Percentiles rank a stretch among this genome's conserved stretches.
These are phyloP conservation scores for Magnolia sinica DNA, from an alignment of 164 flowering plant species.

Conservation along the genomic window DNA sequence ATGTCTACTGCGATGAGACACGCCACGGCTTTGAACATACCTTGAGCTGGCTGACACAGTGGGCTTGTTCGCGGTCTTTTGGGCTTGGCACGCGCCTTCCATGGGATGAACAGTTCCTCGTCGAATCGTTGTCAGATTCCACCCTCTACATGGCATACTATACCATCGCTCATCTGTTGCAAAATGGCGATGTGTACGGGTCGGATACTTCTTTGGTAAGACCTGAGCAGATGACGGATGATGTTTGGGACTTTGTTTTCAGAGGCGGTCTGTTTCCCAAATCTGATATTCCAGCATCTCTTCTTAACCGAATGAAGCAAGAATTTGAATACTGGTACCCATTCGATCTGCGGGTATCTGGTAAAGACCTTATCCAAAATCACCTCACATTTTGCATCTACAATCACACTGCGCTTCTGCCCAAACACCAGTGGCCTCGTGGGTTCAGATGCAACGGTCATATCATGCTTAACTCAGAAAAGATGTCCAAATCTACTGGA, in stretches of 20 bases:
- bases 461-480: conserved; percentile 85
- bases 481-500: conserved; percentile 97
- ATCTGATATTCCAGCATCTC: conserved; percentile 37
- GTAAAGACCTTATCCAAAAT: conserved; percentile 91
- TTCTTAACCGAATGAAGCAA: conserved; percentile 76
- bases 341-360: conserved; percentile 87
- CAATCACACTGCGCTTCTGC: conserved; percentile 77
- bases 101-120: conserved; percentile 82
- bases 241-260: conserved; percentile 80
- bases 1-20: conserved; percentile 66
- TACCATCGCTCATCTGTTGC: conserved; percentile 73
- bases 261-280: conserved; percentile 54
- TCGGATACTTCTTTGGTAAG: conserved; percentile 52
- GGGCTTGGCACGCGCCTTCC: conserved; percentile 68
- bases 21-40: conserved; percentile 84
- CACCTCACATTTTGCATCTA: conserved; percentile 83
- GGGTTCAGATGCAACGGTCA: conserved; percentile 91
- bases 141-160: conserved; percentile 91
- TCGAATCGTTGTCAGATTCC: conserved; percentile 91
- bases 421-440: conserved; percentile 70
- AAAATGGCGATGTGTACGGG: conserved; percentile 43
- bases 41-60: conserved; percentile 70
- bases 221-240: conserved; percentile 81
- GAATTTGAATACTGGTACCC: conserved; percentile 98
- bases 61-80: conserved; percentile 60